These are phyloP conservation scores for Sarocladium kiliense DNA, from an alignment of 2,329 filamentous ascomycete genomes.

Conservation along the genomic window DNA sequence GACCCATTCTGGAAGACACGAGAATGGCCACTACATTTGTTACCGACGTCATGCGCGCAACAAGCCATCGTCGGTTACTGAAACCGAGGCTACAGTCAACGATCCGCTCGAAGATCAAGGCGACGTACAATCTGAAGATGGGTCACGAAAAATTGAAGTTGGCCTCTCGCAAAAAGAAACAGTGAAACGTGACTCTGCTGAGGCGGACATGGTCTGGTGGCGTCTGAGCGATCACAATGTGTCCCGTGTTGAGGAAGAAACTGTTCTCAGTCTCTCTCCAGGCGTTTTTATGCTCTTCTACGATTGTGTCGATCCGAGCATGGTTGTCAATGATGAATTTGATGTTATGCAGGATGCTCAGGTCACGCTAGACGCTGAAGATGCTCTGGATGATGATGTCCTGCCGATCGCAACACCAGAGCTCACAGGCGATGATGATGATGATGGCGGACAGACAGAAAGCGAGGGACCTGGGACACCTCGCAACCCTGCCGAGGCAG, in stretches of 20 bases:
- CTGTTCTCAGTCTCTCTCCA: slow-evolving; percentile 63
- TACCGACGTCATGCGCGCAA: slow-evolving; percentile 46
- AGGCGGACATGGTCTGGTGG: slow-evolving; percentile 68
- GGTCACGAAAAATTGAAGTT: background rate
- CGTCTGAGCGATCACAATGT: slow-evolving; percentile 87
- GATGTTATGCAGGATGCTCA: slow-evolving; percentile 12
- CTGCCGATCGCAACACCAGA: slow-evolving; percentile 1
- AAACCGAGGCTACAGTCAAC: background rate
- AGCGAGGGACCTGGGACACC: background rate
- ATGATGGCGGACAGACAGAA: background rate
- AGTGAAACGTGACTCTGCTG: slow-evolving; percentile 11
- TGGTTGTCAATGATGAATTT: slow-evolving; percentile 31
- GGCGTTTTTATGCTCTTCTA: slow-evolving; percentile 98
- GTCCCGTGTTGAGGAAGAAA: slow-evolving; percentile 63
- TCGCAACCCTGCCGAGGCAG: background rate
- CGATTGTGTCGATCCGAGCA: slow-evolving; percentile 60
- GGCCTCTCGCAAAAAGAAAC: background rate
- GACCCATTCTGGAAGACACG: slow-evolving; percentile 84
- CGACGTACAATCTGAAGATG: slow-evolving; percentile 7
- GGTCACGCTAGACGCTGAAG: background rate
- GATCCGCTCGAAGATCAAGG: background rate
- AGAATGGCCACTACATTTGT: slow-evolving; percentile 94
- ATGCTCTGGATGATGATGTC: background rate
- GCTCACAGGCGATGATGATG: slow-evolving; percentile 1
- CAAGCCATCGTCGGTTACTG: slow-evolving; percentile 47